Conservation (phyloP, 2,329 filamentous ascomycete species). For the Talaromyces sp. region DNA sequence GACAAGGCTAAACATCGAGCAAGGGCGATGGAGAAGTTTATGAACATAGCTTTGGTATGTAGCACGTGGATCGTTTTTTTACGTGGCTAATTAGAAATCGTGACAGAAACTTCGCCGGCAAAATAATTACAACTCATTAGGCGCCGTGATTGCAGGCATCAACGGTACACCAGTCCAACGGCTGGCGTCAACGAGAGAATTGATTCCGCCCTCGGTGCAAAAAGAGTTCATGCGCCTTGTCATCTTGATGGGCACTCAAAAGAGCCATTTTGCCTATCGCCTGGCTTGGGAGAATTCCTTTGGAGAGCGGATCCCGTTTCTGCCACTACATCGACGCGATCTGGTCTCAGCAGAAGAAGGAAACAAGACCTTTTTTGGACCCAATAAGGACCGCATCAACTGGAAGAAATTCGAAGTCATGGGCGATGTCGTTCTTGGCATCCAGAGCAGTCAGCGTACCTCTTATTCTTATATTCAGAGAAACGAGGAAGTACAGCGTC, state of each 20-base stretch:
- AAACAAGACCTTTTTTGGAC: constrained; percentile 79
- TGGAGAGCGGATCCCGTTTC: constrained; percentile 82
- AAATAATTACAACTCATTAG: constrained; percentile 95
- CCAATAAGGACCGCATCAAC: constrained; percentile 71
- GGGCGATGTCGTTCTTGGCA: constrained; percentile 80
- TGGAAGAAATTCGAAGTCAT: constrained; percentile 98
- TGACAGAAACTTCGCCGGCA: constrained; percentile 70
- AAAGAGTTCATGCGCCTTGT: constrained; percentile 85
- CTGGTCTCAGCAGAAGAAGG: constrained; percentile 89
- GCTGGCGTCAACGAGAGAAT: constrained; percentile 68
- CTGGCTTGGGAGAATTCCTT: constrained; percentile 95
- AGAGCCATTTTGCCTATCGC: constrained; percentile 92
- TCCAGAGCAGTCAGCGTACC: constrained; percentile 85
- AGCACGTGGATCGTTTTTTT: neutral
- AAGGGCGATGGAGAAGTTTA: constrained; percentile 89
- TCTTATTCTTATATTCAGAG: constrained; percentile 68
- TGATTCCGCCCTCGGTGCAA: constrained; percentile 65
- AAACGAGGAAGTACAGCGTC: constrained; percentile 63
- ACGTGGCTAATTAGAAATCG: constrained; percentile 10
- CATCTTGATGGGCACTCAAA: constrained; percentile 87
- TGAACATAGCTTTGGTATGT: constrained; percentile 65
- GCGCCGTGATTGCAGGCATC: constrained; percentile 88
- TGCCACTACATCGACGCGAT: constrained; percentile 83
- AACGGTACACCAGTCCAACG: constrained; percentile 83
- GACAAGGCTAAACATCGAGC: constrained; percentile 96